Evolutionary conservation across 2,329 filamentous ascomycete species (phyloP).

Genomic region (Cladosporium sp.): DNA sequence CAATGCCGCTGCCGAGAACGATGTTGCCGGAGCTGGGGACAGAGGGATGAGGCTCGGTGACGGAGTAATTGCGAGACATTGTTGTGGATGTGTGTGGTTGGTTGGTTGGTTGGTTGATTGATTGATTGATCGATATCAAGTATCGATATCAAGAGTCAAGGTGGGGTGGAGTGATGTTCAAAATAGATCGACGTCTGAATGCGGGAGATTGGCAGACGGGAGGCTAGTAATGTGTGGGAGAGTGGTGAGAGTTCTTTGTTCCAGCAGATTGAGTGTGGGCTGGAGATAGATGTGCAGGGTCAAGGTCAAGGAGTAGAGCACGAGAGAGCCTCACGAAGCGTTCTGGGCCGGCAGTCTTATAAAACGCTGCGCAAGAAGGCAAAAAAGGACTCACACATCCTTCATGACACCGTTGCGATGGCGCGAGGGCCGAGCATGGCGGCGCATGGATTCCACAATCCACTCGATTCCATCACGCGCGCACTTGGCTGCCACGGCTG

Average conservation of each 20-base stretch:
- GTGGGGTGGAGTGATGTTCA: background rate
- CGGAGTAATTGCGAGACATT: constrained; percentile 44
- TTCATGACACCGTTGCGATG: background rate
- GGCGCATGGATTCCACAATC: background rate
- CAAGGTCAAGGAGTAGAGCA: constrained; percentile 2
- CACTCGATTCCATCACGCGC: constrained; percentile 10
- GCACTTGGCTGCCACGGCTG: background rate
- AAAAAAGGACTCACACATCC: background rate
- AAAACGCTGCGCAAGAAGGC: background rate
- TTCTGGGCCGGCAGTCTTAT: background rate
- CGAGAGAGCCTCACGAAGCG: constrained; percentile 9
- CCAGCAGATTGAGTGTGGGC: background rate
- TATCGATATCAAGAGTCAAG: constrained; percentile 22
- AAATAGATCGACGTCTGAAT: background rate
- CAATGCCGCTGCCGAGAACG: constrained; percentile 52
- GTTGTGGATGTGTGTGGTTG: constrained; percentile 13
- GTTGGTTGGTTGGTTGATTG: background rate
- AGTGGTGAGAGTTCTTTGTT: background rate
- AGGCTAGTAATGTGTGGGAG: constrained; percentile 20
- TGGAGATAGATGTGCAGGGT: background rate
- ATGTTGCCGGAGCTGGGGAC: constrained; percentile 43
- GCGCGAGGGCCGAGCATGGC: constrained; percentile 8
- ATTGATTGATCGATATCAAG: too few species aligned
- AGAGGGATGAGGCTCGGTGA: constrained; percentile 60
- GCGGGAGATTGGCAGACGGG: constrained; percentile 10